Base-by-base conservation (phyloP, 164 flowering plant genomes). In the Brasenia schreberi region DNA sequence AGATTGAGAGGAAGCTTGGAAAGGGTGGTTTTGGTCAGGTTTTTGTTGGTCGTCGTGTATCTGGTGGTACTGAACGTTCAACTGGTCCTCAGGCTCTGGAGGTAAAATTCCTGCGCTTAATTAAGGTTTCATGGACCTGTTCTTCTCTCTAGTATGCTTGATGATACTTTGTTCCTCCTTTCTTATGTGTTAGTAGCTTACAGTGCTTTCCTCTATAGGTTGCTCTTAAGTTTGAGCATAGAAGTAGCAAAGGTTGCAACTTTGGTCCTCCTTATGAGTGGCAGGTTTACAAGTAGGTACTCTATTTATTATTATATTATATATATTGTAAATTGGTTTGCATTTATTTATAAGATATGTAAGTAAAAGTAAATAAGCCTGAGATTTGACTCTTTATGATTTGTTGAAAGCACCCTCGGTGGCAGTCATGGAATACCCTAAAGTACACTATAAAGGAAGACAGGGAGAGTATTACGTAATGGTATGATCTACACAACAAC, bases 1-100 rank as follows among this genome's bases (percentile, higher is more conserved):
- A 85, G 72, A 71, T 94, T 64, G 99, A 87, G 71, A 86, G 85
- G 78, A 94, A 89, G 80, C 70, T 94, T 58, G 99, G 99, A 14
- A 91, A 91, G 77, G 99, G 99, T 60, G 99, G 99, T 62, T 94
- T 91, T 71, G 99, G 99, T 62, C 99, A 94, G 76, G 99, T 94
- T 61, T 94, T 87, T 79, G 91, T 91, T 71, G 99, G 99, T 66
- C 97, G 90, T 9, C 99, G 96, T 67, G 83, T 82, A 61, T 45
- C 76, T 19, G 87, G 91, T 67, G 90, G 90, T 18, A 86, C 66
- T 83, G 94, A 82, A 5, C 84, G 89, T 6, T 39, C 77, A 65
- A 64, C 77, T 0, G 97, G 94, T 59, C 71, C 91, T 61, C 85
- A 81, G 42, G 85, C 92, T 59, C 18, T 72, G 49, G 96, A 92